Evolutionary conservation across 805 yeast genomes (phyloP).

Genomic region (Kuraishia ogatae): DNA sequence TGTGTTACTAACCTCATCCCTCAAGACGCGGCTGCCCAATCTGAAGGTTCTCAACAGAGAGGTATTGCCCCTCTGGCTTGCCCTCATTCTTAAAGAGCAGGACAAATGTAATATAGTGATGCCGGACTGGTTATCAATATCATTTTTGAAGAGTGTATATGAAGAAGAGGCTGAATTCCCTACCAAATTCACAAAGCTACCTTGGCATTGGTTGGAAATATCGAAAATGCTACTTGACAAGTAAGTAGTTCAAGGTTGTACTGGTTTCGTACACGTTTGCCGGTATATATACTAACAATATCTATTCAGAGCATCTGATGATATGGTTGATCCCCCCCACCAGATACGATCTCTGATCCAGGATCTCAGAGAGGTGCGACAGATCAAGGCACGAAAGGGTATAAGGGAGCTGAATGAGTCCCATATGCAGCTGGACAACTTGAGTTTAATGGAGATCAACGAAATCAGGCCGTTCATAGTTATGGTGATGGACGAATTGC

Average conservation of each 20-base stretch:
- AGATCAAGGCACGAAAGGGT: slow-evolving; percentile 76
- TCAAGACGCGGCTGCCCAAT: slow-evolving; percentile 42
- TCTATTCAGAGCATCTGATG: slow-evolving; percentile 53
- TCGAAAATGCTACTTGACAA: slow-evolving; percentile 56
- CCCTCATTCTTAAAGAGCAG: slow-evolving; percentile 74
- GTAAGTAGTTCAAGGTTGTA: slow-evolving; percentile 1
- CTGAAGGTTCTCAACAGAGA: slow-evolving; percentile 61
- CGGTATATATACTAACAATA: slow-evolving; percentile 1
- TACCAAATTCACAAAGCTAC: slow-evolving; percentile 58
- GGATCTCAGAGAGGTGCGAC: slow-evolving; percentile 77
- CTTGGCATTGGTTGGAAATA: slow-evolving; percentile 85
- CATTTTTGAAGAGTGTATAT: slow-evolving; percentile 43
- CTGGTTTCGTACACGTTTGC: neutral
- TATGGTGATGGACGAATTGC: slow-evolving; percentile 72
- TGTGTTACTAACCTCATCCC: neutral
- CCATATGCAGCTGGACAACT: slow-evolving; percentile 73
- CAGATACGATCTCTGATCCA: slow-evolving; percentile 64
- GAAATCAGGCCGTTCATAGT: slow-evolving; percentile 79
- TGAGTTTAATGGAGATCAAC: slow-evolving; percentile 79
- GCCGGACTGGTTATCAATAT: slow-evolving; percentile 72
- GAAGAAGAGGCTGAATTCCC: slow-evolving; percentile 57
- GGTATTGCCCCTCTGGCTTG: slow-evolving; percentile 81
- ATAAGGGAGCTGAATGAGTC: slow-evolving; percentile 69
- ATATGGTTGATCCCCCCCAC: slow-evolving; percentile 64
- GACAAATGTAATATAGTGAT: slow-evolving; percentile 78